Conservation (phyloP, 2,329 filamentous ascomycete species). For the Ceratocystis lukuohia region DNA sequence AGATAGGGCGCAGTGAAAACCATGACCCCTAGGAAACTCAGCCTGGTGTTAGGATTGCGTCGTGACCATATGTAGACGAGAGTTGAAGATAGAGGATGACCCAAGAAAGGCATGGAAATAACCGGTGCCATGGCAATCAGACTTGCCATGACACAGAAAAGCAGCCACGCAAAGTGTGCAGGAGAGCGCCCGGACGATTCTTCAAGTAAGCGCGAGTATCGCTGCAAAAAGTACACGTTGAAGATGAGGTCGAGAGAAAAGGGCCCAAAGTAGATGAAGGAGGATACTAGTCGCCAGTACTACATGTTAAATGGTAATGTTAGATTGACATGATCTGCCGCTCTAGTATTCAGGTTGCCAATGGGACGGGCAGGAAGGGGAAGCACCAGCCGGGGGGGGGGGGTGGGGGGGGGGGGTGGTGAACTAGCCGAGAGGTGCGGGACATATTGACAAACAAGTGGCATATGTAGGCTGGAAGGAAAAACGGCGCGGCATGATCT, state of each 20-base stretch:
- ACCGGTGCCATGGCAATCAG: constrained; percentile 74
- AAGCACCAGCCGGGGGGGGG: neutral
- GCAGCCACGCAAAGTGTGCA: constrained; percentile 88
- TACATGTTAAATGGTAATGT: constrained; percentile 27
- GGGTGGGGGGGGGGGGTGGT: neutral
- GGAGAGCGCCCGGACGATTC: constrained; percentile 85
- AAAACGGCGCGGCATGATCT: too few species aligned
- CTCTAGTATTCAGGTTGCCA: too few species aligned
- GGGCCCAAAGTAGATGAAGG: constrained; percentile 94
- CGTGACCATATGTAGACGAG: constrained; percentile 97
- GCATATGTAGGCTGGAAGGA: too few species aligned
- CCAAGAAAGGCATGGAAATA: constrained; percentile 83
- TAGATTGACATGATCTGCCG: neutral
- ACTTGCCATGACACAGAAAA: constrained; percentile 69
- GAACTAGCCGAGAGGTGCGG: neutral
- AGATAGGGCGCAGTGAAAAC: constrained; percentile 90
- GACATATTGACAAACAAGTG: neutral
- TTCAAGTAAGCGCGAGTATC: constrained; percentile 88
- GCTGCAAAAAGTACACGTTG: constrained; percentile 95
- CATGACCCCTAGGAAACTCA: constrained; percentile 78
- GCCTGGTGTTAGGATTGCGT: constrained; percentile 77
- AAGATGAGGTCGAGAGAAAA: constrained; percentile 89
- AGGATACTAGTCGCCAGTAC: constrained; percentile 95
- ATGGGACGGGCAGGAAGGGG: neutral
- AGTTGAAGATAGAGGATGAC: constrained; percentile 82